These are phyloP conservation scores for Pholiota microspora DNA, from an alignment of 768 basidiomycete species.

Conservation along the genomic window DNA sequence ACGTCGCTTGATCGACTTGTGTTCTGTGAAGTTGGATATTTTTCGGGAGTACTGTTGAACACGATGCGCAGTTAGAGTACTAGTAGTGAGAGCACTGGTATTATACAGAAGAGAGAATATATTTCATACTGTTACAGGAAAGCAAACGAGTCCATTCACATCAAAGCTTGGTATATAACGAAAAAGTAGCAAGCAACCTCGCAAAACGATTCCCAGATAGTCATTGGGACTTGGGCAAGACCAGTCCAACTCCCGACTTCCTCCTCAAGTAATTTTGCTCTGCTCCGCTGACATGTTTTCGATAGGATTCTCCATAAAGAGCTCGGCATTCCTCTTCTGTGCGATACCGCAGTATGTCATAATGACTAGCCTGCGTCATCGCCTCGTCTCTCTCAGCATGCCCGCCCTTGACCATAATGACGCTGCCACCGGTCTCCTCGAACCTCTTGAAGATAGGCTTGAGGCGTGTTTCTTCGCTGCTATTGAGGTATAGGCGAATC, in stretches of 20 bases:
- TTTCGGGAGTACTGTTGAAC: no score
- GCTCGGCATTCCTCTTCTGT: slow-evolving; percentile 23
- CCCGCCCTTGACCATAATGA: slow-evolving; percentile 20
- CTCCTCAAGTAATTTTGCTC: slow-evolving; percentile 27
- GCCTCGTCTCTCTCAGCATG: slow-evolving; percentile 26
- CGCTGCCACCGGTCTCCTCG: slow-evolving; percentile 14
- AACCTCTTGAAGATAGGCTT: slow-evolving; percentile 11
- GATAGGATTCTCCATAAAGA: slow-evolving; percentile 21
- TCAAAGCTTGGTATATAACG: not conserved
- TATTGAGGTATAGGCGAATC: slow-evolving; percentile 21
- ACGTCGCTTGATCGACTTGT: slow-evolving; percentile 69
- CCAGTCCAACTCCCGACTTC: slow-evolving; percentile 19
- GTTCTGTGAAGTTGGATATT: no score
- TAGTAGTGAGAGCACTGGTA: no score
- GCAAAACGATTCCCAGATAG: not conserved
- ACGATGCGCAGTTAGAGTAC: no score
- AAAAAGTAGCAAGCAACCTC: not conserved
- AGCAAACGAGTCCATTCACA: not conserved
- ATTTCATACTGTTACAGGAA: no score
- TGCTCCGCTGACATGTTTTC: slow-evolving; percentile 23
- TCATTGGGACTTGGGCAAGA: not conserved
- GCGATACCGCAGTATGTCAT: slow-evolving; percentile 27
- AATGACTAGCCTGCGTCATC: slow-evolving; percentile 26
- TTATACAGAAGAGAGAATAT: no score
- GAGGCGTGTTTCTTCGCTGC: slow-evolving; percentile 11